Percentiles rank a stretch among this genome's conserved stretches.
Evolutionary conservation across 116 monocot species (phyloP).

Genomic region (Phalaenopsis hybrid): DNA sequence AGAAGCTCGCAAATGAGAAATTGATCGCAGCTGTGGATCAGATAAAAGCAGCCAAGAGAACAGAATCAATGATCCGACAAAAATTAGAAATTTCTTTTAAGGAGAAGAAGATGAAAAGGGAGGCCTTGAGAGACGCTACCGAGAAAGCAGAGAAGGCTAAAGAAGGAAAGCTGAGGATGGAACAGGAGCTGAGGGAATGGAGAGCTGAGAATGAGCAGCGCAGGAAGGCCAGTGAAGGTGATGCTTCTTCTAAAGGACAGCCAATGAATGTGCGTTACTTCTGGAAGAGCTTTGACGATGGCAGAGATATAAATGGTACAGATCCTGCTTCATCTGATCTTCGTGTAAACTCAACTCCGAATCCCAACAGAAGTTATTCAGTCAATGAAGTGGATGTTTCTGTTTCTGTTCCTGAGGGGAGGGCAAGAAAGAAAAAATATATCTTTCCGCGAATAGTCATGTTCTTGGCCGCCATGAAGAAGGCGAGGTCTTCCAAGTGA

Average conservation of each 20-base stretch:
- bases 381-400: background rate
- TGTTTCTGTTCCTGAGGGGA: constrained; percentile 1
- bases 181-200: too few species aligned
- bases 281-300: too few species aligned
- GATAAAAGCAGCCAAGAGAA: constrained; percentile 46
- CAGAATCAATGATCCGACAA: constrained; percentile 22
- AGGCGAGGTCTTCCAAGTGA: constrained; percentile 27
- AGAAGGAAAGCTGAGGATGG: too few species aligned
- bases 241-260: too few species aligned
- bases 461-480: constrained; percentile 37
- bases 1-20: constrained; percentile 33
- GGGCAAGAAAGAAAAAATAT: constrained; percentile 29
- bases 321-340: too few species aligned
- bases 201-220: too few species aligned
- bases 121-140: constrained; percentile 18
- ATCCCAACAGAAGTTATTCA: constrained; percentile 17
- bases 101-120: constrained; percentile 26
- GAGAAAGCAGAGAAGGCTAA: too few species aligned
- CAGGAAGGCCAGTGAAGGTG: too few species aligned
- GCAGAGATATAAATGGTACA: too few species aligned
- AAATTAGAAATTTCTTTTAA: constrained; percentile 25
- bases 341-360: constrained; percentile 11
- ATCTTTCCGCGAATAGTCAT: constrained; percentile 38
- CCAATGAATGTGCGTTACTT: too few species aligned
- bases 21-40: constrained; percentile 23